A percentile compares a stretch with the other conserved stretches of the same genome.
phyloP scores from a whole-genome alignment of 2,329 filamentous ascomycete genomes.

The Fusarium acutatum region DNA sequence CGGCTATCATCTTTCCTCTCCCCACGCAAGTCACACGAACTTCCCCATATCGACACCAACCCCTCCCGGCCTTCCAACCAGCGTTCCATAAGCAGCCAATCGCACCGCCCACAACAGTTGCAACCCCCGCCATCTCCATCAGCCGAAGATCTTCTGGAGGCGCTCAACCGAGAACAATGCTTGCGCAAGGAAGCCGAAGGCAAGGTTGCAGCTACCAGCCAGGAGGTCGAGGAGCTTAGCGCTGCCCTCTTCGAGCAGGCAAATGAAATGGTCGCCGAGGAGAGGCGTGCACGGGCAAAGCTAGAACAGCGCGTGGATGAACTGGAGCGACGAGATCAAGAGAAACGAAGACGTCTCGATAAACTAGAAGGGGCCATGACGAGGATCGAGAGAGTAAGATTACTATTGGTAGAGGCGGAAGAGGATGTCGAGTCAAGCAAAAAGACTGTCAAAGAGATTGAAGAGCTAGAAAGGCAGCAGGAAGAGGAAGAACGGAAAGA shows the following conservation, averaged over 20 bases:
- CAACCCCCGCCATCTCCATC: constrained; percentile 40
- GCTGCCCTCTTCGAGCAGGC: constrained; percentile 81
- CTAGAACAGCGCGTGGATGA: constrained; percentile 75
- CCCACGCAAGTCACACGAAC: constrained; percentile 56
- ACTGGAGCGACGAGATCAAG: constrained; percentile 74
- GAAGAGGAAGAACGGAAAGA: constrained; percentile 26
- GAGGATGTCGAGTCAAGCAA: constrained; percentile 34
- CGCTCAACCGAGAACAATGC: constrained; percentile 71
- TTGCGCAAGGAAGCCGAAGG: constrained; percentile 75
- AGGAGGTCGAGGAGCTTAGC: constrained; percentile 81
- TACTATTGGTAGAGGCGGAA: constrained; percentile 58
- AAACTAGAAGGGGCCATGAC: constrained; percentile 74
- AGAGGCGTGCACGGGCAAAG: constrained; percentile 74
- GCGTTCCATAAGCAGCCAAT: constrained; percentile 31
- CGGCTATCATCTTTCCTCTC: constrained; percentile 57
- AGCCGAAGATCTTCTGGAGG: constrained; percentile 65
- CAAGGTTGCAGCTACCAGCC: constrained; percentile 68
- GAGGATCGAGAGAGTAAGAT: constrained; percentile 75
- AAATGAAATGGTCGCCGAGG: constrained; percentile 86
- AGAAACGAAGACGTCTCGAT: constrained; percentile 75
- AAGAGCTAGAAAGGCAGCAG: constrained; percentile 28
- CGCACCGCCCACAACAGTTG: constrained; percentile 14
- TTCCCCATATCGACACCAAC: constrained; percentile 31
- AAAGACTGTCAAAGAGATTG: constrained; percentile 26
- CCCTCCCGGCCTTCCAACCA: constrained; percentile 17